phyloP scores from a whole-genome alignment of 768 basidiomycete genomes.

The Harrya chromipes region DNA sequence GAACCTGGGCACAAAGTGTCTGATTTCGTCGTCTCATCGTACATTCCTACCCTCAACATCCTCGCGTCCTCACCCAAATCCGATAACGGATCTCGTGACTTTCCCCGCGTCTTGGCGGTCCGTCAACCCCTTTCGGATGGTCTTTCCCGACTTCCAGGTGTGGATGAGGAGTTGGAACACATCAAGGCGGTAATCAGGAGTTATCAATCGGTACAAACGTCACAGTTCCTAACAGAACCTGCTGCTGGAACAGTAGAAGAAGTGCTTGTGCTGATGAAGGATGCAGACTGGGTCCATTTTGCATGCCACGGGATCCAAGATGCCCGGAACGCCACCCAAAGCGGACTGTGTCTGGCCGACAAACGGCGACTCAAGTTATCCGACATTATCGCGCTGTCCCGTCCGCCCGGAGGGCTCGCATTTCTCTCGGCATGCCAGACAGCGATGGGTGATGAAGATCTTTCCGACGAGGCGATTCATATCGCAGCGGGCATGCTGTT shows the following conservation, averaged over 20 bases:
- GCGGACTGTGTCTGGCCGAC: conserved; percentile 15
- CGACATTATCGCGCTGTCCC: background rate
- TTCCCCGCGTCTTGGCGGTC: conserved; percentile 4
- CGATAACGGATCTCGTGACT: background rate
- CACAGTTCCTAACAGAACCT: background rate
- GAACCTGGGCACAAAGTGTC: background rate
- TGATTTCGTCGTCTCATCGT: background rate
- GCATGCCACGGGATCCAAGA: conserved; percentile 23
- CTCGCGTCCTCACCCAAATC: conserved; percentile 2
- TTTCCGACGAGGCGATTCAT: no score
- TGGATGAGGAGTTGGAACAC: conserved; percentile 23
- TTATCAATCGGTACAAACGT: background rate
- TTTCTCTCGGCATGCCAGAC: no score
- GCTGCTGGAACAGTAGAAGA: background rate
- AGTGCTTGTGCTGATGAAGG: background rate
- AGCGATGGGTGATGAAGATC: background rate
- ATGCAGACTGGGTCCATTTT: no score
- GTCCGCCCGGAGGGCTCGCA: conserved; percentile 4
- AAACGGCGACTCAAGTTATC: background rate
- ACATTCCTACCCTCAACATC: conserved; percentile 15
- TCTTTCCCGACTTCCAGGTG: conserved; percentile 1
- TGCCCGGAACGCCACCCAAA: conserved; percentile 14
- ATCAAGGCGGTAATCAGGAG: background rate
- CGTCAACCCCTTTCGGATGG: conserved; percentile 11
- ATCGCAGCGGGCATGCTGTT: no score